Evolutionary conservation across 192 early-diverging fungal species (phyloP), one percentile per base, ranked within the genome.

Genomic region (Gaertneriomyces semiglobifer): DNA sequence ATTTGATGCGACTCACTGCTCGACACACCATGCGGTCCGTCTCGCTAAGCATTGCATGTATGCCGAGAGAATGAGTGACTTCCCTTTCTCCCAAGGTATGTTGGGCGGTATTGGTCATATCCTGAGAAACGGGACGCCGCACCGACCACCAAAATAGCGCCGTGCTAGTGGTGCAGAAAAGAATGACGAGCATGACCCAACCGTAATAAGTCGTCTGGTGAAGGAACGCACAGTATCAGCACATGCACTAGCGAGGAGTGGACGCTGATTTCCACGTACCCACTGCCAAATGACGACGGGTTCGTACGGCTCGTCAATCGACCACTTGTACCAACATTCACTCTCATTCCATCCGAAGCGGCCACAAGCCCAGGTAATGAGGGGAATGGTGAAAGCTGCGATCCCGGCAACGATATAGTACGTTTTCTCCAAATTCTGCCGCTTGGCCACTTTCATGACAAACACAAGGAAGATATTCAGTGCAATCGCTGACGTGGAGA

Each of bases 391-490:
- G 58, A 60, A 5, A 42, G 66, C 57, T 8, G 60, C 12, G 14
- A 68, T 11, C 3, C 33, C 47, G 14, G 19, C 18, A 12, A n/a
- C 45, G 39, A n/a, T 39, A 51, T 68, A 68, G 33, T 60, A 68
- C 11, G 39, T 52, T 18, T 42, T 33, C 41, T 68, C 66, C 56
- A 68, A 25, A 12, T 45, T 42, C 4, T 46, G 7, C 18, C 43
- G 33, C 0, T 11, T 9, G 12, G 16, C 10, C 25, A 68, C 39
- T 58, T 68, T 58, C 38, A 68, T 3, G 8, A 68, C 48, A 42
- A 68, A 68, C 12, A 68, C 54, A 48, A 68, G 57, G 19, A 68
- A 38, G 7, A 68, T 18, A 43, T 68, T 68, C 47, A 68, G 53
- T 0, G 58, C 66, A 43, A 68, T 68, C 8, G 58, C 41, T 1